Conservation (phyloP, 805 yeast genomes). For the Nakazawaea populi region DNA sequence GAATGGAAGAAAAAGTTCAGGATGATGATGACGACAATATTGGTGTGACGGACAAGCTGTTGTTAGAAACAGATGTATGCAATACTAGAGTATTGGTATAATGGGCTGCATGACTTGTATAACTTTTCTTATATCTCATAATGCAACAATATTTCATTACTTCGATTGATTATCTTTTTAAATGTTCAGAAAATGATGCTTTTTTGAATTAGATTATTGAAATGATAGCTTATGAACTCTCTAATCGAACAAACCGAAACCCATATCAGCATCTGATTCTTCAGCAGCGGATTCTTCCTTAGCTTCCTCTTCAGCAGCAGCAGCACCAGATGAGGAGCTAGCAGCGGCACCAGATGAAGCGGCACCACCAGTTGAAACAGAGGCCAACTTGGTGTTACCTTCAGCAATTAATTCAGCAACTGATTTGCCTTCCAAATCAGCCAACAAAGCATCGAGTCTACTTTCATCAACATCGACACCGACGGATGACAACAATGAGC, state of each 20-base stretch:
- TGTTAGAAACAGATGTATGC: no score
- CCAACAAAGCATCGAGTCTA: slow-evolving; percentile 72
- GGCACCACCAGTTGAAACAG: slow-evolving; percentile 98
- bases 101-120: no score
- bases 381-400: slow-evolving; percentile 94
- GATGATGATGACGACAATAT: no score
- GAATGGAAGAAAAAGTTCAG: background rate
- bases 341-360: slow-evolving; percentile 73
- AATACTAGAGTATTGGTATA: no score
- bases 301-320: slow-evolving; percentile 67
- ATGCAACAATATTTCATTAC: no score
- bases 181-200: background rate
- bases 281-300: slow-evolving; percentile 57
- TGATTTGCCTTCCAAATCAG: slow-evolving; percentile 91
- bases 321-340: slow-evolving; percentile 67
- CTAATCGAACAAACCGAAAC: slow-evolving; percentile 41
- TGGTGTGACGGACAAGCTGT: no score
- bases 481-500: slow-evolving; percentile 84
- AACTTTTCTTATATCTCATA: no score
- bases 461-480: slow-evolving; percentile 94
- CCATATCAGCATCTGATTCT: slow-evolving; percentile 78
- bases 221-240: background rate
- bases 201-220: background rate
- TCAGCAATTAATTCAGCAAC: slow-evolving; percentile 85
- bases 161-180: no score